A percentile compares a stretch with the other conserved stretches of the same genome.
These are phyloP conservation scores for Conringia planisiliqua DNA, from an alignment of 345 rosid species.

Conservation along the genomic window DNA sequence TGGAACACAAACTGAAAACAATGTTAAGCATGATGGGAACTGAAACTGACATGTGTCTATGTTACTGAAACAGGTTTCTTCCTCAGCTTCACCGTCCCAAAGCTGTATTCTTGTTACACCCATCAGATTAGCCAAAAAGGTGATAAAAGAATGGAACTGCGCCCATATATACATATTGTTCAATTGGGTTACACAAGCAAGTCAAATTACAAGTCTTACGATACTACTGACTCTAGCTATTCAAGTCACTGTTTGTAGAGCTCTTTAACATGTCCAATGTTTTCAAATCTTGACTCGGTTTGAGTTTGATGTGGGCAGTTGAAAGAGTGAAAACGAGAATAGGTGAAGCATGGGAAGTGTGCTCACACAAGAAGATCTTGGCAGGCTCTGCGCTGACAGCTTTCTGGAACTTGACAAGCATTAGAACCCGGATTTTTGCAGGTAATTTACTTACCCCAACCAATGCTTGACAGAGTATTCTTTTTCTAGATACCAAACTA, in stretches of 20 bases:
- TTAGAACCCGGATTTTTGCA: constrained; percentile 70
- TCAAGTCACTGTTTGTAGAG: neutral
- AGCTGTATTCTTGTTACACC: constrained; percentile 61
- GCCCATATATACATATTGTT: neutral
- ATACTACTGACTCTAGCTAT: neutral
- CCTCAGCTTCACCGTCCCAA: constrained; percentile 76
- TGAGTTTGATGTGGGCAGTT: constrained; percentile 40
- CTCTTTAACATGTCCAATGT: neutral
- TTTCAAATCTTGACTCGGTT: neutral
- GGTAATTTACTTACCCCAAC: constrained; percentile 34
- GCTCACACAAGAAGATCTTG: constrained; percentile 83
- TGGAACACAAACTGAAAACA: constrained; percentile 4
- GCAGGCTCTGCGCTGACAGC: constrained; percentile 72
- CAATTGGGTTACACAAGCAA: too few species aligned
- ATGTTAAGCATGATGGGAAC: neutral
- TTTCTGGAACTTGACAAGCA: constrained; percentile 81
- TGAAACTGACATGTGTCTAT: constrained; percentile 13
- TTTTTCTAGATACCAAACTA: constrained; percentile 1
- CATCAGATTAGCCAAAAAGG: constrained; percentile 64
- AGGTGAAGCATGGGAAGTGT: constrained; percentile 64
- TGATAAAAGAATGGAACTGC: constrained; percentile 3
- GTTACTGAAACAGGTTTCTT: constrained; percentile 64
- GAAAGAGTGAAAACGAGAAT: constrained; percentile 45
- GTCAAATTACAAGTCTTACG: neutral
- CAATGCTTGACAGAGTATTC: neutral